These are phyloP conservation scores for Talaromyces sp. DNA, from an alignment of 2,329 filamentous ascomycete species.

Conservation along the genomic window DNA sequence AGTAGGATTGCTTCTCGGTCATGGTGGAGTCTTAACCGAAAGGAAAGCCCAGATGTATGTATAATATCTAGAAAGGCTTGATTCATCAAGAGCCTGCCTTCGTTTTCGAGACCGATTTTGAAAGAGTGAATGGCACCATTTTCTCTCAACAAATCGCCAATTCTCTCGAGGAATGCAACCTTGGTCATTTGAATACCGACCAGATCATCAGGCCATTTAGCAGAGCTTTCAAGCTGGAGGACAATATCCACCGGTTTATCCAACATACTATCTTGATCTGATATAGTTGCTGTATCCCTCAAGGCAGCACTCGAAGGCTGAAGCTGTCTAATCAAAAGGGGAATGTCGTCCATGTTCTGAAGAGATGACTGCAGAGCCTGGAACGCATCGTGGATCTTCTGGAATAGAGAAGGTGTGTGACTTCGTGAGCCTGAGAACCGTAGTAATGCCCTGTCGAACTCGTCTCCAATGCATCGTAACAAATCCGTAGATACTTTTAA, in stretches of 20 bases:
- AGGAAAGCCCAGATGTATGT: slow-evolving; percentile 65
- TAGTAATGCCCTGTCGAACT: slow-evolving; percentile 38
- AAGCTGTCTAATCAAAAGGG: slow-evolving; percentile 78
- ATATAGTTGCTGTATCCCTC: slow-evolving; percentile 58
- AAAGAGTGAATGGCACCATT: slow-evolving; percentile 57
- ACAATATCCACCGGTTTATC: slow-evolving; percentile 65
- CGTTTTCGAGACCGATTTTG: slow-evolving; percentile 76
- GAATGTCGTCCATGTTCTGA: slow-evolving; percentile 72
- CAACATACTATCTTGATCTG: slow-evolving; percentile 19
- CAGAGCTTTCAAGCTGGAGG: slow-evolving; percentile 88
- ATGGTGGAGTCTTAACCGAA: slow-evolving; percentile 82
- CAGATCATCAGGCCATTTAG: slow-evolving; percentile 88
- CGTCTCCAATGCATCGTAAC: slow-evolving; percentile 47
- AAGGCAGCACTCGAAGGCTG: slow-evolving; percentile 66
- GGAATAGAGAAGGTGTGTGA: slow-evolving; percentile 53
- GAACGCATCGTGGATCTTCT: slow-evolving; percentile 65
- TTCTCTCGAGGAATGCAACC: slow-evolving; percentile 73
- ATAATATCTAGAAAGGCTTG: slow-evolving; percentile 76
- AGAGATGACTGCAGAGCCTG: slow-evolving; percentile 69
- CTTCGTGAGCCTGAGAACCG: slow-evolving; percentile 30
- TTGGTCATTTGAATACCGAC: slow-evolving; percentile 90
- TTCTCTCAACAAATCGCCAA: slow-evolving; percentile 66
- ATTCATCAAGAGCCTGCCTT: slow-evolving; percentile 63
- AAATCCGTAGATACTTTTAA: slow-evolving; percentile 56
- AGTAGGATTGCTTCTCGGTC: slow-evolving; percentile 80